Base-by-base conservation (phyloP, 352 stramenopile genomes). In the Globisporangium nunn region DNA sequence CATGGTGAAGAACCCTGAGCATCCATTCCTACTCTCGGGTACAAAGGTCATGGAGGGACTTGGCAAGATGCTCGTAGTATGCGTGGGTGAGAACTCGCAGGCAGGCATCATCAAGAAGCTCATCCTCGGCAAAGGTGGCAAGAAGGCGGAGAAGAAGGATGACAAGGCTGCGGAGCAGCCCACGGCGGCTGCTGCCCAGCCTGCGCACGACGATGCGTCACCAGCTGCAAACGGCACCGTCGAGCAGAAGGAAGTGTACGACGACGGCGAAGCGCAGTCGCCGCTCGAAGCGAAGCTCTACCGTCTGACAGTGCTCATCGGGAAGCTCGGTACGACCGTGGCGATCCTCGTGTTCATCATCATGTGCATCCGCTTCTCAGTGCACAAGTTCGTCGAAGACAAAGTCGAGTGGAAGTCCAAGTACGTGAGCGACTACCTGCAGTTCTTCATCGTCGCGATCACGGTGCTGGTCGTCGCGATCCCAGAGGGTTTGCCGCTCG, bases 401-500 rank as follows among this genome's bases (percentile, higher is more conserved):
- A 70, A 67, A 23, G 52, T 68, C 39, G 37, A 55, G 29, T 88
- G 75, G 80, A 59, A 68, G 35, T 72, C 66, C 57, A 75, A 75
- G 39, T 90, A 75, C 63, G 49, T 85, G 43, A 78, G 68, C 54
- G 57, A 85, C 46, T 90, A 91, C 54, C 65, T 97, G 1, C 61
- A 87, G 48, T 93, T 87, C 59, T 95, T 96, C 67, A 91, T 96
- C 46, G 80, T 83, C 5, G 73, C 71, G 6, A 93, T 96, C 61
- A 96, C 87, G 1, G 87, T 95, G 40, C 78, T 99, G 1, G 97
- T 98, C 31, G 97, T 99, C 5, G 96, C 96, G 18, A 97, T 99
- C 41, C 96, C 96, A 0, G 96, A 99, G 71, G 97, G 97, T 29
- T 65, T 99, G 11, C 96, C 96, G 4, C 81, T 99, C 23, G 96